Base-by-base conservation (phyloP, 202 grass and related monocot genomes). In the Carex arenaria region DNA sequence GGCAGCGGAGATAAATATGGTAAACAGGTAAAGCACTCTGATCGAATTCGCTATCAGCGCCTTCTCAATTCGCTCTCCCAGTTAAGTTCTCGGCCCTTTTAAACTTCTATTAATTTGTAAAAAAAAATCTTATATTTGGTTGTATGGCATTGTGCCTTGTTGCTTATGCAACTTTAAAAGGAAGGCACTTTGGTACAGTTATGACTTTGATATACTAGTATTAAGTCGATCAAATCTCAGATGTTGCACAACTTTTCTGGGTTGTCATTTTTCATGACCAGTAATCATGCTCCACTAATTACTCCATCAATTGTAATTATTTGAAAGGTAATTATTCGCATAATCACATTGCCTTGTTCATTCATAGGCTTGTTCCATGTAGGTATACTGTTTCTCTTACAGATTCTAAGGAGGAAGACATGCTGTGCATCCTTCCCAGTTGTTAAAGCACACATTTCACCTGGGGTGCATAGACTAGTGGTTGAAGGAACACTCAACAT, bases 331-430 rank as follows among this genome's bases (percentile, higher is more conserved):
- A 47, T 11, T 52, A 17, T 7, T 59, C 5, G 17, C 31, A 38
- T 38, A 67, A 67, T 67, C 30, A 36, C 28, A 34, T 66, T 66
- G 28, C 30, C 31, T 32, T 66, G 64, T 66, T 66, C 62, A 64
- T 26, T 64, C 62, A 64, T 64, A 64, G 26, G 62, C 26, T 64
- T 64, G 62, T 65, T 32, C n/a, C 26, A 32, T 65, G 75, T 87
- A 94, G 92, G 84, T 94, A 83, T 84, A 32, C 89, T 57, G 89
- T 94, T 63, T 91, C 87, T 84, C 87, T 89, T 84, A 83, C 90
- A 72, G 92, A 91, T 78, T 94, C 89, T 83, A 77, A 82, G 67
- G 63, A 86, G 0, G 89, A 86, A 79, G 92, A 94, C 68, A 77
- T 91, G 80, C 79, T 89, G 86, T 89, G 84, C 20, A 85, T 90